Conservation (phyloP, 2,329 filamentous ascomycete species). For the Cercospora brassicicola region DNA sequence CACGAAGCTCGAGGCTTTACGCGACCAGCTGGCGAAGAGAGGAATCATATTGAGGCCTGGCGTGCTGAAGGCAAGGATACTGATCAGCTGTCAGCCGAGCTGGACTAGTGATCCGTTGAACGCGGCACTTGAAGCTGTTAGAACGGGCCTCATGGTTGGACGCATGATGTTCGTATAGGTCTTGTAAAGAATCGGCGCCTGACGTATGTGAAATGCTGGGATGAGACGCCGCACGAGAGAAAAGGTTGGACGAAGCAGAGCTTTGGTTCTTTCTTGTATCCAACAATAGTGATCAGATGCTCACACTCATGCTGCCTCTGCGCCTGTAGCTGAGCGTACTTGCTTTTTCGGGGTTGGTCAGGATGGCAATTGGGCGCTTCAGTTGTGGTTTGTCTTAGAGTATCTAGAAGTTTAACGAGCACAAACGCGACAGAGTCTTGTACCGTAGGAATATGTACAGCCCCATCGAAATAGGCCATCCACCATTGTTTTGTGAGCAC, state of each 20-base stretch:
- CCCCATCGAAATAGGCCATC: background rate
- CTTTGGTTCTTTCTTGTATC: background rate
- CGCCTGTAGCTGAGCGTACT: background rate
- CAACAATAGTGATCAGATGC: background rate
- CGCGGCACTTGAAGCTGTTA: conserved; percentile 24
- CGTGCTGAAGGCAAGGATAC: conserved; percentile 22
- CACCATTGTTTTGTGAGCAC: background rate
- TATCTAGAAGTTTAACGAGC: background rate
- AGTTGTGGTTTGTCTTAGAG: background rate
- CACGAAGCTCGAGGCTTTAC: conserved; percentile 22
- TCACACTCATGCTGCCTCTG: background rate
- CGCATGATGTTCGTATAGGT: conserved; percentile 26
- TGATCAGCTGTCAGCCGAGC: conserved; percentile 11
- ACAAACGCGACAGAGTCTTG: background rate
- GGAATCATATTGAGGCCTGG: conserved; percentile 18
- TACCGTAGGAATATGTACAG: background rate
- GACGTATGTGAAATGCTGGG: background rate
- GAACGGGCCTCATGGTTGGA: conserved; percentile 21
- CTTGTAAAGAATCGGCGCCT: background rate
- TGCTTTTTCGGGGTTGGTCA: background rate
- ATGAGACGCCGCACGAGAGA: background rate
- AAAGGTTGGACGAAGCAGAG: background rate
- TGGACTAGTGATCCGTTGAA: conserved; percentile 24
- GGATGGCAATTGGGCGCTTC: background rate
- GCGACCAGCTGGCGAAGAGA: conserved; percentile 17